Conservation (phyloP, 108 stramenopile species). For the Nitzschia putrida region DNA sequence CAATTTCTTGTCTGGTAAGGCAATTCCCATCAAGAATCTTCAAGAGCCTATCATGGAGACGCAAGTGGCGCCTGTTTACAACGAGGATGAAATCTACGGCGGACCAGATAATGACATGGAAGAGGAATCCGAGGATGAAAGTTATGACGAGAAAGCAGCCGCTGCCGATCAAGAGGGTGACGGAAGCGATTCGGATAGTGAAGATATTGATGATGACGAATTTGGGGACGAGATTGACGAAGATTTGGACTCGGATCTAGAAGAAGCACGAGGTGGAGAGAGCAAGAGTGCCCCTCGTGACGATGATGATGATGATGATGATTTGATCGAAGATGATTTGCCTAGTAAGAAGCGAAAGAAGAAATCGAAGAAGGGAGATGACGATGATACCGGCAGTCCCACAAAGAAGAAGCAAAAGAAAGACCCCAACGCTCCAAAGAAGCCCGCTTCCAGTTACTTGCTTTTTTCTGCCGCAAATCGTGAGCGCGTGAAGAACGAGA, state of each 20-base stretch:
- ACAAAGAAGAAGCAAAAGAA: slow-evolving; percentile 52
- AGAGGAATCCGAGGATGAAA: slow-evolving; percentile 64
- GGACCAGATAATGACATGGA: slow-evolving; percentile 56
- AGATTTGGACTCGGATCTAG: slow-evolving; percentile 52
- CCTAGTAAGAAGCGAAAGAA: slow-evolving; percentile 12
- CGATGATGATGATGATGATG: slow-evolving; percentile 33
- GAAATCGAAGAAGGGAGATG: slow-evolving; percentile 33
- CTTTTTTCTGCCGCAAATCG: slow-evolving; percentile 52
- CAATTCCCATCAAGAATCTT: slow-evolving; percentile 91
- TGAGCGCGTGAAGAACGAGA: slow-evolving; percentile 52
- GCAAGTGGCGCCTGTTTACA: slow-evolving; percentile 53
- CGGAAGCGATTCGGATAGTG: slow-evolving; percentile 2
- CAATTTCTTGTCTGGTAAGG: slow-evolving; percentile 86
- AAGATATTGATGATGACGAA: slow-evolving; percentile 46
- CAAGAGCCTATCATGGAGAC: slow-evolving; percentile 48
- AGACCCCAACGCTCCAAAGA: slow-evolving; percentile 57
- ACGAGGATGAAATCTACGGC: slow-evolving; percentile 73
- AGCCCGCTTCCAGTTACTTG: slow-evolving; percentile 57
- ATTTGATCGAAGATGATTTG: slow-evolving; percentile 38
- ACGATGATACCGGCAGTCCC: slow-evolving; percentile 6
- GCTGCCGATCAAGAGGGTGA: slow-evolving; percentile 47
- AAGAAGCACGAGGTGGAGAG: slow-evolving; percentile 34
- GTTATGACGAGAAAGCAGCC: slow-evolving; percentile 58
- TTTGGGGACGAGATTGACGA: slow-evolving; percentile 60
- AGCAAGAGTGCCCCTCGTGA: slow-evolving; percentile 39